Evolutionary conservation across 2,329 filamentous ascomycete species (phyloP).

Genomic region (Teratosphaeria viscida): DNA sequence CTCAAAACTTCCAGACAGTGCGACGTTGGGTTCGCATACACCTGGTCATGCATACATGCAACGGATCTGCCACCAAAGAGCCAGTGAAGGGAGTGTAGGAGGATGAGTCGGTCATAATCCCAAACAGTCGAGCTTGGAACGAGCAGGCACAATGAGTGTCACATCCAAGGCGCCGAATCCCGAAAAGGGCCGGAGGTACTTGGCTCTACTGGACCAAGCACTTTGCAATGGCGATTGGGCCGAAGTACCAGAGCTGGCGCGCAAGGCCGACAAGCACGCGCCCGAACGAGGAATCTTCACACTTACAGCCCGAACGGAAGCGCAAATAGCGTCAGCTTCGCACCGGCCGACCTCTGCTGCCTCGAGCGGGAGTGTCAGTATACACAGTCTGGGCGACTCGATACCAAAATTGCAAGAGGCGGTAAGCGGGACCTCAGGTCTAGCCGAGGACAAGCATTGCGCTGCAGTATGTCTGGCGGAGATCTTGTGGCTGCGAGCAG

Average conservation of each 20-base stretch:
- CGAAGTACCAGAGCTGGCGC: slow-evolving; percentile 74
- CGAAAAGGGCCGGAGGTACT: slow-evolving; percentile 69
- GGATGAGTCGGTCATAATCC: neutral
- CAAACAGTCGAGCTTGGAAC: neutral
- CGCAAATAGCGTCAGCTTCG: slow-evolving; percentile 35
- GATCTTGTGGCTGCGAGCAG: slow-evolving; percentile 67
- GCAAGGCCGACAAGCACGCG: slow-evolving; percentile 92
- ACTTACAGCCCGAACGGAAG: slow-evolving; percentile 37
- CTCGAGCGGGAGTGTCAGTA: slow-evolving; percentile 25
- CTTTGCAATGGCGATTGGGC: slow-evolving; percentile 83
- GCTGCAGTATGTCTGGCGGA: slow-evolving; percentile 75
- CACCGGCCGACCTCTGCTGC: slow-evolving; percentile 33
- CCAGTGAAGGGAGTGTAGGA: neutral
- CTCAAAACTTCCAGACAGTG: neutral
- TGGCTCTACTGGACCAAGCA: slow-evolving; percentile 71
- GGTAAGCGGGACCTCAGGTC: slow-evolving; percentile 16
- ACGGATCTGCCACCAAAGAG: neutral
- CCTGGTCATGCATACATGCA: neutral
- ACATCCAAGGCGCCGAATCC: slow-evolving; percentile 13
- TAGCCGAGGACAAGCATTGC: slow-evolving; percentile 53
- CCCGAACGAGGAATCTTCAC: slow-evolving; percentile 47
- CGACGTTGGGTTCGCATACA: neutral
- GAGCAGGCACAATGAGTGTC: slow-evolving; percentile 16
- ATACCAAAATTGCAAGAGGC: slow-evolving; percentile 32
- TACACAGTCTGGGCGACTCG: slow-evolving; percentile 26